A percentile compares a stretch with the other conserved stretches of the same genome.
These are phyloP conservation scores for Citrus sinensis DNA, from an alignment of 345 rosid species.

Conservation along the genomic window DVS_A1.0 CM039163.1:8466501-8467000, in stretches of 20 bases:
- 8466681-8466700: no score
- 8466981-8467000: background rate
- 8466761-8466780: background rate
- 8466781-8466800: no score
- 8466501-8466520: no score
- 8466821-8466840: background rate
- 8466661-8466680: no score
- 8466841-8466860: background rate
- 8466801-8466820: background rate
- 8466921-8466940: background rate
- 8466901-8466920: conserved; percentile 2
- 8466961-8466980: background rate
- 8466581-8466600: no score
- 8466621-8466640: no score
- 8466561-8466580: no score
- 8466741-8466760: background rate
- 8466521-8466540: no score
- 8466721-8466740: background rate
- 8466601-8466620: no score
- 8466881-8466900: background rate
- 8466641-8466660: no score
- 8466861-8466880: background rate
- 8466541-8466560: no score
- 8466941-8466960: background rate
- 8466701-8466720: background rate